These are phyloP conservation scores for Phaeosphaeriaceae sp. DNA, from an alignment of 2,329 filamentous ascomycete species.

Conservation along the genomic window DNA sequence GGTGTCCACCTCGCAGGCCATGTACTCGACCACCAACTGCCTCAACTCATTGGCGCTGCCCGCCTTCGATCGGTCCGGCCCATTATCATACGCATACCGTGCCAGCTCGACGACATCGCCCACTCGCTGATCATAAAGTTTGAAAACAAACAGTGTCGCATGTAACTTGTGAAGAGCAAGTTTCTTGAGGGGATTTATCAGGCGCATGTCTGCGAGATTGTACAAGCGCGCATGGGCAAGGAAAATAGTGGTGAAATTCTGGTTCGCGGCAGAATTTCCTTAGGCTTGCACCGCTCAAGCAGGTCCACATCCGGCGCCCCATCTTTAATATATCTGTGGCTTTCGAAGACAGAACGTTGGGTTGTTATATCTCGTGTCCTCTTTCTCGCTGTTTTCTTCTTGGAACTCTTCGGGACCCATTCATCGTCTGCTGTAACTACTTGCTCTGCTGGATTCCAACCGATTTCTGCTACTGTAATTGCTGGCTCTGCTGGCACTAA, in stretches of 20 bases:
- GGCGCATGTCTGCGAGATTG: too few relatives aligned
- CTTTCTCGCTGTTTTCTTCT: too few relatives aligned
- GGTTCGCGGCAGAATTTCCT: slow-evolving; percentile 7
- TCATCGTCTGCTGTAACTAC: too few relatives aligned
- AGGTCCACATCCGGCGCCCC: slow-evolving; percentile 2
- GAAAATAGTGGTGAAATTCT: slow-evolving; percentile 30
- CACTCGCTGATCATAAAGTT: slow-evolving; percentile 26
- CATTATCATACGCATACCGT: slow-evolving; percentile 31
- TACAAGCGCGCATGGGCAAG: too few relatives aligned
- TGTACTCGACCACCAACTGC: slow-evolving; percentile 30
- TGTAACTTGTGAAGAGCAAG: too few relatives aligned
- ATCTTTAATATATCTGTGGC: neutral
- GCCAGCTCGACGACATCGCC: slow-evolving; percentile 32
- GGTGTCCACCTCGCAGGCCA: slow-evolving; percentile 26
- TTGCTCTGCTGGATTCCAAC: too few relatives aligned
- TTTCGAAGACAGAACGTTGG: neutral
- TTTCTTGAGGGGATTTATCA: too few relatives aligned
- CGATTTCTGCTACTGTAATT: too few relatives aligned
- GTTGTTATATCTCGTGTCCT: too few relatives aligned
- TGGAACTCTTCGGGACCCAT: too few relatives aligned
- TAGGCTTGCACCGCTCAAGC: neutral
- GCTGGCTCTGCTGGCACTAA: too few relatives aligned
- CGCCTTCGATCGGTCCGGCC: slow-evolving; percentile 11
- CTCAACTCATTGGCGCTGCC: slow-evolving; percentile 28
- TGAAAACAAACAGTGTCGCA: slow-evolving; percentile 30